Percentiles rank a stretch among this genome's conserved stretches.
phyloP scores from a whole-genome alignment of 805 yeast species.

The Aciculoconidium aculeatum region DNA sequence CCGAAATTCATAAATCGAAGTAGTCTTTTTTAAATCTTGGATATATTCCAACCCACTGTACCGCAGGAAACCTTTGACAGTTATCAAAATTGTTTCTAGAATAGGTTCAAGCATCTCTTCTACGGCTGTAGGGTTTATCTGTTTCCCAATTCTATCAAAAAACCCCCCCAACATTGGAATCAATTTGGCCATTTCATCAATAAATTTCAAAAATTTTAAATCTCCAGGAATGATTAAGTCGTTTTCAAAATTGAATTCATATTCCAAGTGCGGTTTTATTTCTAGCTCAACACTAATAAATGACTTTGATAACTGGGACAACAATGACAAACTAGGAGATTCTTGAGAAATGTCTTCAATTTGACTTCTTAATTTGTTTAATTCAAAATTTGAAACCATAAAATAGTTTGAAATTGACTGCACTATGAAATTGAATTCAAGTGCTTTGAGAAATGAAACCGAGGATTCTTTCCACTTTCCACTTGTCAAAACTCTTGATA shows the following conservation, averaged over 20 bases:
- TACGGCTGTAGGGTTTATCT: no score
- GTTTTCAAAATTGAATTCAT: slow-evolving; percentile 1
- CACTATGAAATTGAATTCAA: slow-evolving; percentile 1
- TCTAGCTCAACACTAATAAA: slow-evolving; percentile 2
- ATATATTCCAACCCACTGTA: no score
- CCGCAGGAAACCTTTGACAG: no score
- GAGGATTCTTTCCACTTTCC: no score
- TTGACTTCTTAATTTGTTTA: slow-evolving; percentile 3
- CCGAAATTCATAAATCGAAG: background rate
- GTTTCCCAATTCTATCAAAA: no score
- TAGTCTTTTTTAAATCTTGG: no score
- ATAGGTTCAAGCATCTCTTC: no score
- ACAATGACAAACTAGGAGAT: background rate
- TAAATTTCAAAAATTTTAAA: no score
- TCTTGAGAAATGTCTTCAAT: background rate
- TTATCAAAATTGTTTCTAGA: no score
- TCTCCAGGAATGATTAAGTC: no score
- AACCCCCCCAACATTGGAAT: no score
- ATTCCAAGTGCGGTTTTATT: slow-evolving; percentile 1
- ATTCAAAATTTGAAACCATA: background rate
- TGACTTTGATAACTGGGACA: slow-evolving; percentile 1
- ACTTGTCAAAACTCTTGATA: slow-evolving; percentile 1
- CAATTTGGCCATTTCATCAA: background rate
- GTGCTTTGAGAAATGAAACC: no score
- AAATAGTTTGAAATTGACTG: background rate